These are phyloP conservation scores for Fomitopsis betulina DNA, from an alignment of 1,284 basidiomycete genomes.

Conservation along the genomic window DNA sequence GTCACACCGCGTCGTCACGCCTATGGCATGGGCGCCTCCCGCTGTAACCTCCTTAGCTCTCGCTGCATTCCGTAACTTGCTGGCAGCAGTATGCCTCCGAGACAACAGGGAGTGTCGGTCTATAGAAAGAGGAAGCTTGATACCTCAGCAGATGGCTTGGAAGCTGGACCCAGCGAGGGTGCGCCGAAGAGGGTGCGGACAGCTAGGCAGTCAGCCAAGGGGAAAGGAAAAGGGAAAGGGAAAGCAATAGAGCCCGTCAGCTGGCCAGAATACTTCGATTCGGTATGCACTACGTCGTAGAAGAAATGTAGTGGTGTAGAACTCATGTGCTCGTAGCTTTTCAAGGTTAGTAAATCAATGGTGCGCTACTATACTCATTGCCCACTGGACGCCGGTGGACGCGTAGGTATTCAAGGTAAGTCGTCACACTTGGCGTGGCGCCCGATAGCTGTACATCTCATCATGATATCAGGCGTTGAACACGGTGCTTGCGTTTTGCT, in stretches of 20 bases:
- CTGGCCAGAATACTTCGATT: conserved; percentile 61
- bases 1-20: conserved; percentile 5
- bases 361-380: background rate
- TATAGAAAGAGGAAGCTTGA: background rate
- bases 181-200: conserved; percentile 18
- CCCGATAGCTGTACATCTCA: background rate
- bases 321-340: conserved; percentile 12
- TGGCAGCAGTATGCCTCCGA: background rate
- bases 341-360: conserved; percentile 16
- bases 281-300: conserved; percentile 32
- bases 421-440: background rate
- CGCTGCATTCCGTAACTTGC: background rate
- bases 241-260: conserved; percentile 14
- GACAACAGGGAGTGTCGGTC: background rate
- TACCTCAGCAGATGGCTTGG: background rate
- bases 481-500: conserved; percentile 68
- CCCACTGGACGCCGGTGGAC: too few species aligned
- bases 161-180: background rate
- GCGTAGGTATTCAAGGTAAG: conserved; percentile 19
- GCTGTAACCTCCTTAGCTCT: background rate
- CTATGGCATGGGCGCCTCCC: background rate
- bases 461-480: background rate
- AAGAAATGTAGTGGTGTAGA: background rate
- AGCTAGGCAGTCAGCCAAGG: conserved; percentile 12
- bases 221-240: conserved; percentile 12